A percentile compares a stretch with the other conserved stretches of the same genome.
Evolutionary conservation across 2,329 filamentous ascomycete genomes (phyloP).

Genomic region (Venturia nashicola): DNA sequence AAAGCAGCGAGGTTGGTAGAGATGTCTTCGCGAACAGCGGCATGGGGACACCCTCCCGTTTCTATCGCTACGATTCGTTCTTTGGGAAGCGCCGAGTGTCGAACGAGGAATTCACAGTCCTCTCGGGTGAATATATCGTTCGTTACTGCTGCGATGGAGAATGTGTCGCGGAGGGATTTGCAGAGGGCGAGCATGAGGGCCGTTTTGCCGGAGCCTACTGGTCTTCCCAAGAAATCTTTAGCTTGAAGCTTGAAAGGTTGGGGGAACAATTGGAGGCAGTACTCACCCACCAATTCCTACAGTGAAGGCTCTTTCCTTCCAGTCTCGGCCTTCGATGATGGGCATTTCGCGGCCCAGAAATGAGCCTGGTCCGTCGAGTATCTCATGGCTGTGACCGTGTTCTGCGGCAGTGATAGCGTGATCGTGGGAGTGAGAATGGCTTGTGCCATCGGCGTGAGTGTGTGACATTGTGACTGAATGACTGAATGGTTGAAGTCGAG

Average conservation of each 20-base stretch:
- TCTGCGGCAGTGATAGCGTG: conserved; percentile 41
- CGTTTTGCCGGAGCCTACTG: conserved; percentile 94
- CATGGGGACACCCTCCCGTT: conserved; percentile 93
- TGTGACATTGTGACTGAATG: neutral
- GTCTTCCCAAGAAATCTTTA: conserved; percentile 38
- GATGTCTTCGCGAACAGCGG: conserved; percentile 94
- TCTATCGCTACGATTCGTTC: conserved; percentile 88
- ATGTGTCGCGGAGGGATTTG: conserved; percentile 63
- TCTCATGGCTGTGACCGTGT: conserved; percentile 92
- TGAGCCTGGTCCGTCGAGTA: conserved; percentile 85
- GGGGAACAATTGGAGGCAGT: neutral
- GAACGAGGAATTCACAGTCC: conserved; percentile 93
- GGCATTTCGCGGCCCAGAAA: conserved; percentile 88
- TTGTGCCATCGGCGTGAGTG: neutral
- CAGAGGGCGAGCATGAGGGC: conserved; percentile 93
- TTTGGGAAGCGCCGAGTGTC: conserved; percentile 69
- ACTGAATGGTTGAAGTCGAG: neutral
- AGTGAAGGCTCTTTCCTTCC: conserved; percentile 83
- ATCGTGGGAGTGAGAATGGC: conserved; percentile 1
- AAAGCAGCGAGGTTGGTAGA: conserved; percentile 84
- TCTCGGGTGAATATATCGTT: conserved; percentile 98
- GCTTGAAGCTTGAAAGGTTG: neutral
- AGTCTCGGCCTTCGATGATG: conserved; percentile 76
- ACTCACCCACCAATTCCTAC: conserved; percentile 93
- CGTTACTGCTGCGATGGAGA: conserved; percentile 87